Evolutionary conservation across 495 filamentous ascomycete species (phyloP).

Genomic region (Lophium mytilinum): DNA sequence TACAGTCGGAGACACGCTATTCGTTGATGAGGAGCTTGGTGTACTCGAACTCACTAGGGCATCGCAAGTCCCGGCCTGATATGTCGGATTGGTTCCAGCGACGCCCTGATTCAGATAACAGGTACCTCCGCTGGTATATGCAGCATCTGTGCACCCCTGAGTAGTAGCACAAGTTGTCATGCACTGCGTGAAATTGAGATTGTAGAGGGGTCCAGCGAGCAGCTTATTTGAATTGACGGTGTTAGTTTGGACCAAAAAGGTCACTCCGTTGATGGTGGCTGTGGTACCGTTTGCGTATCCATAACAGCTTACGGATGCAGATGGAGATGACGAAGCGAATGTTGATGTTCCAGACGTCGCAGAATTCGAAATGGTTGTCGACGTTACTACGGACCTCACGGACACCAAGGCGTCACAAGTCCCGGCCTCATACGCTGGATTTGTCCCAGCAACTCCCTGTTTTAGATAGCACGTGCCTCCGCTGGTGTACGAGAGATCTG

Average conservation of each 20-base stretch:
- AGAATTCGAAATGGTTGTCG: neutral
- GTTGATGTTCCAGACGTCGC: neutral
- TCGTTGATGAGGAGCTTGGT: too few species aligned
- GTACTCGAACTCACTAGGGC: too few species aligned
- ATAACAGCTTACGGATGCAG: neutral
- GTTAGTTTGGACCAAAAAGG: neutral
- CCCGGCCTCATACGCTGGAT: too few species aligned
- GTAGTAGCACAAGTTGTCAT: neutral
- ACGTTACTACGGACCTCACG: neutral
- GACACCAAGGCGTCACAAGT: neutral
- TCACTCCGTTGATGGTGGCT: neutral
- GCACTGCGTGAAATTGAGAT: neutral
- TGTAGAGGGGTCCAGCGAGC: neutral
- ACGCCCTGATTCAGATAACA: too few species aligned
- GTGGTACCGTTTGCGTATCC: neutral
- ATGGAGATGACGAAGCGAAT: neutral
- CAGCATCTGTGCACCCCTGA: neutral
- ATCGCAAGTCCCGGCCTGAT: too few species aligned
- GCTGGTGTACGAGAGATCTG: neutral
- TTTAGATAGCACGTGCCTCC: neutral
- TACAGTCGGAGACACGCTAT: too few species aligned
- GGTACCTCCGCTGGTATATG: too few species aligned
- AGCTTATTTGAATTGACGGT: neutral
- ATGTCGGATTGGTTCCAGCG: too few species aligned
- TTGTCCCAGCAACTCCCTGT: too few species aligned